Base-by-base conservation (phyloP, 352 stramenopile species). In the Discostella stelligera region DNA sequence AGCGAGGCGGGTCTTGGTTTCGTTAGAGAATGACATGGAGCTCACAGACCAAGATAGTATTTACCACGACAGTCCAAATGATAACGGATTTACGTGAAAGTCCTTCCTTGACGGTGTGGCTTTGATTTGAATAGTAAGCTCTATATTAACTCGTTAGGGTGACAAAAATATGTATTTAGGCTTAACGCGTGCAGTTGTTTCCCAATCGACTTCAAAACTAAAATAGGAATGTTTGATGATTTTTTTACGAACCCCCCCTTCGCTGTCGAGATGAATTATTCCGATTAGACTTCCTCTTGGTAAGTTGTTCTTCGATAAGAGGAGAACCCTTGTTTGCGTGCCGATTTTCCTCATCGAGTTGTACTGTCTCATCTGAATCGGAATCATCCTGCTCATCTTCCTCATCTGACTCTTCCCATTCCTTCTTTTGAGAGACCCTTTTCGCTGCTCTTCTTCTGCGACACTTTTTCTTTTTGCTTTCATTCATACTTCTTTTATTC, bases 361-460 rank as follows among this genome's bases (percentile, higher is more conserved):
- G 20, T 61, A 44, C 39, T 37, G 11, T 39, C 44, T 48, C 63
- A 32, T 62, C 63, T 18, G 21, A 14, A 25, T 55, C 63, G 18
- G 14, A 46, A 49, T 82, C 77, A 62, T 85, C 73, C 25, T 79
- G 59, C 48, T 64, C 48, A 5, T 77, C 68, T 46, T 84, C 78
- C 18, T 37, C 32, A 21, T 27, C 30, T 16, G 52, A 71, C 32
- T 84, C 68, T 71, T 80, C 66, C 53, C 66, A 72, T 37, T 66
- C 58, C 37, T 82, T 87, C 61, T 77, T 82, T 46, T 50, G 64
- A 8, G 58, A 70, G 11, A 52, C 64, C 23, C 78, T 71, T 44
- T 76, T 80, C 39, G 66, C 63, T 30, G 77, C 79, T 25, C 79
- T 74, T 67, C 69, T 74, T 49, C 92, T 93, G 14, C 74, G 66